Evolutionary conservation across 164 flowering plant genomes (phyloP).

Genomic region (Aristolochia californica): DNA sequence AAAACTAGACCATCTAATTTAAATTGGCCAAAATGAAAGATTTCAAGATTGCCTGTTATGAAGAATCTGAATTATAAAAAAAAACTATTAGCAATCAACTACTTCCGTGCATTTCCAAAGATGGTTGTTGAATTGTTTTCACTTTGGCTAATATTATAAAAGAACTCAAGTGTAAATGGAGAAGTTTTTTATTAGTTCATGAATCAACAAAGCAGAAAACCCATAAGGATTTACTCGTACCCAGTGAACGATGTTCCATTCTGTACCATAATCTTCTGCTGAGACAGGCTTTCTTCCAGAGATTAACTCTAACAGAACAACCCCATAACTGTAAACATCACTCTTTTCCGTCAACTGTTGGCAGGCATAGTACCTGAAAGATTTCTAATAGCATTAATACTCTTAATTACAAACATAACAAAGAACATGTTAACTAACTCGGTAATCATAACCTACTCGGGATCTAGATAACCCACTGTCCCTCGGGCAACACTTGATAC

Average conservation of each 20-base stretch:
- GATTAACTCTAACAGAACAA: constrained; percentile 79
- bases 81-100: too few relatives aligned
- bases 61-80: too few relatives aligned
- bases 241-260: constrained; percentile 92
- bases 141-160: too few relatives aligned
- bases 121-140: too few relatives aligned
- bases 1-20: too few relatives aligned
- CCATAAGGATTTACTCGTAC: constrained; percentile 21
- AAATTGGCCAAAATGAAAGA: too few relatives aligned
- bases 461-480: constrained; percentile 92
- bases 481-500: constrained; percentile 86
- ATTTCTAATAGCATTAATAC: constrained; percentile 2
- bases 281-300: constrained; percentile 87
- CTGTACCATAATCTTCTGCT: constrained; percentile 66
- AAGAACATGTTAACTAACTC: not conserved
- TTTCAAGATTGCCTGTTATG: too few relatives aligned
- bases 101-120: too few relatives aligned
- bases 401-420: not conserved
- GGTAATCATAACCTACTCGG: constrained; percentile 51
- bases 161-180: too few relatives aligned
- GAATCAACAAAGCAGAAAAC: too few relatives aligned
- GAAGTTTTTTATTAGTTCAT: too few relatives aligned
- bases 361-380: constrained; percentile 66
- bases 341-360: constrained; percentile 87
- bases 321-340: constrained; percentile 92